These are phyloP conservation scores for Neofusicoccum cordaticola DNA, from an alignment of 2,329 filamentous ascomycete genomes.

Conservation along the genomic window DNA sequence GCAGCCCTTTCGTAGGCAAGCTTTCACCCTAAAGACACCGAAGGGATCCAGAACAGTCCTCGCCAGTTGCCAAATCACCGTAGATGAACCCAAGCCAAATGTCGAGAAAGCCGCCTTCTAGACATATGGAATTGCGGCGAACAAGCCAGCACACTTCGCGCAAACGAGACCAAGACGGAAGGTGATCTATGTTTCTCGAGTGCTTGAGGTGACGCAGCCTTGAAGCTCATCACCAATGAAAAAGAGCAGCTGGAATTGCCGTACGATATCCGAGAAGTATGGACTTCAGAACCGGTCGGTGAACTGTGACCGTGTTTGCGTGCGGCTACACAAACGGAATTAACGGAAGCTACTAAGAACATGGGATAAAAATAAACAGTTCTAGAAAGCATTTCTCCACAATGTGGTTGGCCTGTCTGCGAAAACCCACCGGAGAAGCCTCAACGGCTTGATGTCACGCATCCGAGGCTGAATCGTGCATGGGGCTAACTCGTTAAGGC, in stretches of 20 bases:
- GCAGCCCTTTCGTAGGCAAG: too few relatives aligned
- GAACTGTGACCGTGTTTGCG: neutral
- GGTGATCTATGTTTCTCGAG: too few relatives aligned
- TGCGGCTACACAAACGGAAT: too few relatives aligned
- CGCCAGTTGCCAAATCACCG: conserved; percentile 26
- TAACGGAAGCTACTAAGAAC: neutral
- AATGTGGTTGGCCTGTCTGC: neutral
- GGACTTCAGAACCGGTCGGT: too few relatives aligned
- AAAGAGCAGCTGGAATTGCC: too few relatives aligned
- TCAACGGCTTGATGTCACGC: neutral
- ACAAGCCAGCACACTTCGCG: too few relatives aligned
- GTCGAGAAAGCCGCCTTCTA: conserved; percentile 49
- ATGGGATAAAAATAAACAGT: neutral
- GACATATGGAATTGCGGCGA: too few relatives aligned
- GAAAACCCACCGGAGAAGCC: neutral
- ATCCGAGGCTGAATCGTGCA: neutral
- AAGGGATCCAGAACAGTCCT: conserved; percentile 26
- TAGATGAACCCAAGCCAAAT: conserved; percentile 33
- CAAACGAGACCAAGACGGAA: too few relatives aligned
- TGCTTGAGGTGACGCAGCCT: too few relatives aligned
- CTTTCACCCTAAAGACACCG: too few relatives aligned
- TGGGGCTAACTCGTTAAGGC: neutral
- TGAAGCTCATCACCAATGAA: too few relatives aligned
- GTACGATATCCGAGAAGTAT: too few relatives aligned
- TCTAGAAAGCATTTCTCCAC: neutral